These are phyloP conservation scores for Cladorrhinum sp. DNA, from an alignment of 2,329 filamentous ascomycete species.

Conservation along the genomic window DNA sequence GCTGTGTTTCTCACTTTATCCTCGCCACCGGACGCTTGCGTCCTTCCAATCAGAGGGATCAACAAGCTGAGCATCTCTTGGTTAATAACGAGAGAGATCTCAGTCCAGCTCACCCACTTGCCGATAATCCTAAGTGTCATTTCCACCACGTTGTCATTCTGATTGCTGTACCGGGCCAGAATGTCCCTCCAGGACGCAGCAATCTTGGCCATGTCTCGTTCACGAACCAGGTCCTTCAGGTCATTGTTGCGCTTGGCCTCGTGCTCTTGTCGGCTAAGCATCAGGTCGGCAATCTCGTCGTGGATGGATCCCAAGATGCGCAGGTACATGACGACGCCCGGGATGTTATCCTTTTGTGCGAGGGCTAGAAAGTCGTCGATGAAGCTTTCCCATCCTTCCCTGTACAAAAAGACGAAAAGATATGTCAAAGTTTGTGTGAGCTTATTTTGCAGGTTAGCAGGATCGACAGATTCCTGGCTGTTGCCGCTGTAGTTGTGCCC, in stretches of 20 bases:
- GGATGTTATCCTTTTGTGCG: constrained; percentile 62
- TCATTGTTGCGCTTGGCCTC: constrained; percentile 84
- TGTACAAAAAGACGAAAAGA: constrained; percentile 85
- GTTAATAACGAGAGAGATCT: constrained; percentile 91
- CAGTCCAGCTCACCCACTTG: constrained; percentile 98
- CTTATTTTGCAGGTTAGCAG: constrained; percentile 85
- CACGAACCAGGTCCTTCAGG: constrained; percentile 85
- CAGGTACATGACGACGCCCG: constrained; percentile 81
- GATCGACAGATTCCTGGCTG: constrained; percentile 60
- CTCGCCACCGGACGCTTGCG: constrained; percentile 57
- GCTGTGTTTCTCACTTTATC: constrained; percentile 86
- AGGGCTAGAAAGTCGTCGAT: constrained; percentile 85
- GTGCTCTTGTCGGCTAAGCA: constrained; percentile 72
- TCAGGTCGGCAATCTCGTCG: constrained; percentile 93
- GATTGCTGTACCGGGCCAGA: constrained; percentile 69
- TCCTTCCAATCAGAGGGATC: constrained; percentile 81
- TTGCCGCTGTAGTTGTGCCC: constrained; percentile 67
- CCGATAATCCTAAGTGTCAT: constrained; percentile 88
- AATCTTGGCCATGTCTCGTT: constrained; percentile 84
- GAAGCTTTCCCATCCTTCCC: constrained; percentile 81
- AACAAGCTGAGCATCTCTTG: constrained; percentile 80
- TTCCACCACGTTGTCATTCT: constrained; percentile 72
- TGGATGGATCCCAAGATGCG: constrained; percentile 86
- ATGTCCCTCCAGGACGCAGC: constrained; percentile 90
- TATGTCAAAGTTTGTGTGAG: constrained; percentile 93